Evolutionary conservation across 2,329 filamentous ascomycete species (phyloP).

Genomic region (Macrophomina phaseolina): DNA sequence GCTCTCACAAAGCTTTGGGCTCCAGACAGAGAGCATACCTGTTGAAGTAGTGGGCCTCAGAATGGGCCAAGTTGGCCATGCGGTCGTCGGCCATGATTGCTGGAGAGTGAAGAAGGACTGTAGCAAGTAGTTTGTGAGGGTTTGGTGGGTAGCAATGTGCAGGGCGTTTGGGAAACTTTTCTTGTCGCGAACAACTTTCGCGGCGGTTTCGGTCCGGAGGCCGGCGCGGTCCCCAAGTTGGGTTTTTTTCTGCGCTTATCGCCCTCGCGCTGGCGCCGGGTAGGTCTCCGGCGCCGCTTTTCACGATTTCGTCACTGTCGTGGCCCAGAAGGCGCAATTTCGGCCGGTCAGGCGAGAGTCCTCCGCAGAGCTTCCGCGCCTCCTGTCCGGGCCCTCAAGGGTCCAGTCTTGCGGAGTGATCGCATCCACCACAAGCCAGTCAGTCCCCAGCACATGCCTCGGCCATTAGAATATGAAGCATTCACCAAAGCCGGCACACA

Average conservation of each 20-base stretch:
- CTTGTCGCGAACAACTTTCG: conserved; percentile 25
- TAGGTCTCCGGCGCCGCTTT: not conserved
- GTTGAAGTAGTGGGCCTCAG: conserved; percentile 99
- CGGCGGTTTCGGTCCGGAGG: not conserved
- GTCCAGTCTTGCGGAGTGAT: not conserved
- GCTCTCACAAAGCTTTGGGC: conserved; percentile 31
- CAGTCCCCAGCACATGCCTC: no score
- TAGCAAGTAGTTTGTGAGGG: not conserved
- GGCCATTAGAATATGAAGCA: no score
- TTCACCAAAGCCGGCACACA: no score
- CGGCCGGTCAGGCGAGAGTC: conserved; percentile 1
- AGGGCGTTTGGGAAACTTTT: conserved; percentile 23
- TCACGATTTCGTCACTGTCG: not conserved
- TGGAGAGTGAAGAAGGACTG: not conserved
- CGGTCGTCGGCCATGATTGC: conserved; percentile 33
- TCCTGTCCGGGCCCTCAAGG: not conserved
- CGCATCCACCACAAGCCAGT: no score
- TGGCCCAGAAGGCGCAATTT: conserved; percentile 10
- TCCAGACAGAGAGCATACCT: conserved; percentile 63
- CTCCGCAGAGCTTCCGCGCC: conserved; percentile 1
- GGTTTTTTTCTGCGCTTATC: conserved; percentile 18
- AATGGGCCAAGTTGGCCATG: conserved; percentile 80
- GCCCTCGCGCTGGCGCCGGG: conserved; percentile 4
- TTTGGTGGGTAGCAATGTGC: conserved; percentile 10
- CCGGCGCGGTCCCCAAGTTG: conserved; percentile 2